Evolutionary conservation across 805 yeast genomes (phyloP).

Genomic region (Wickerhamiella nectarea): DNA sequence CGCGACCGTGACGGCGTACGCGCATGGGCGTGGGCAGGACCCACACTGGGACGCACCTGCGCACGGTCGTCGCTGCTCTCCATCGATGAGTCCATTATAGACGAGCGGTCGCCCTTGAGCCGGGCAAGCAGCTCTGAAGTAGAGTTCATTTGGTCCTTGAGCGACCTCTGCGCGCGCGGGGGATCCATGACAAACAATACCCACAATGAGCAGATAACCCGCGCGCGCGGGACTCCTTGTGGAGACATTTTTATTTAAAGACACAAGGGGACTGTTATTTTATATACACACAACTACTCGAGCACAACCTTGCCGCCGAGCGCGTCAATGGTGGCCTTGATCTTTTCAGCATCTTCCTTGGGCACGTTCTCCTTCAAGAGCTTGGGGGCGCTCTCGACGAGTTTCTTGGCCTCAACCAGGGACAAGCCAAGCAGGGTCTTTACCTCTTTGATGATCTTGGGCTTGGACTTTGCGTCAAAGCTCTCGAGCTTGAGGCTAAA

Average conservation of each 20-base stretch:
- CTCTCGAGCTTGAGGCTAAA: slow-evolving; percentile 85
- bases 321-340: slow-evolving; percentile 81
- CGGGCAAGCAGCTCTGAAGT: slow-evolving; percentile 1
- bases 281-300: slow-evolving; percentile 40
- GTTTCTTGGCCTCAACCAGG: slow-evolving; percentile 92
- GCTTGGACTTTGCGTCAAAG: slow-evolving; percentile 88
- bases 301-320: slow-evolving; percentile 86
- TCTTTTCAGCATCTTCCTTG: slow-evolving; percentile 96
- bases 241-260: too few species aligned
- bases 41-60: background rate
- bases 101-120: background rate
- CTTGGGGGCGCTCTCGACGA: slow-evolving; percentile 97
- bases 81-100: slow-evolving; percentile 1
- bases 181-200: slow-evolving; percentile 5
- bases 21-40: background rate
- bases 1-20: background rate
- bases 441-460: slow-evolving; percentile 95
- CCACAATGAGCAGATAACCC: background rate
- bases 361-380: slow-evolving; percentile 86
- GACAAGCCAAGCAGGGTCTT: slow-evolving; percentile 82
- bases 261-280: background rate
- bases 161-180: slow-evolving; percentile 1
- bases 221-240: too few species aligned
- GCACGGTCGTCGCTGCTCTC: background rate
- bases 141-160: slow-evolving; percentile 5